Conservation (phyloP, 768 basidiomycete species). For the Termitomyces sp. region DNA sequence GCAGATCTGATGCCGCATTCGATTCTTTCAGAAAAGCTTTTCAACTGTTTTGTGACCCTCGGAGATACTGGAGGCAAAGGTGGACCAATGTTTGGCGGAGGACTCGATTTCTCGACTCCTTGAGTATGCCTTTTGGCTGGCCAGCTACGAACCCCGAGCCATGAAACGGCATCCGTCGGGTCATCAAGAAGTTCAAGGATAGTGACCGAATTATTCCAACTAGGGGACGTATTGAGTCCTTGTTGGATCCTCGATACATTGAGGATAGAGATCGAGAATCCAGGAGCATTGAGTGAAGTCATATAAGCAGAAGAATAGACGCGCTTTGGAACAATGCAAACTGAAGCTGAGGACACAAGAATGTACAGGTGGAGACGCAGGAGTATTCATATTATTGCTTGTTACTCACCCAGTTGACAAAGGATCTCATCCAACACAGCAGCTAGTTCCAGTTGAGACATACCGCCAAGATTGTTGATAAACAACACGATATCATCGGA, state of each 20-base stretch:
- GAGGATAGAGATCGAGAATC: constrained; percentile 47
- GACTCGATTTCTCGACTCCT: background rate
- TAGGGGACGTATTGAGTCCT: background rate
- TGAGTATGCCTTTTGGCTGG: background rate
- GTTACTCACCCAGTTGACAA: constrained; percentile 31
- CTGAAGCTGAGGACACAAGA: constrained; percentile 16
- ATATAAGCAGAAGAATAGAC: constrained; percentile 47
- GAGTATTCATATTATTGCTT: background rate
- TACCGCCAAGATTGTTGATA: constrained; percentile 51
- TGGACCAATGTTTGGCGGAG: background rate
- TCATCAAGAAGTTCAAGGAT: constrained; percentile 33
- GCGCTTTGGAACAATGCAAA: constrained; percentile 28
- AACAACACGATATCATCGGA: constrained; percentile 44
- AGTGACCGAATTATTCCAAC: constrained; percentile 6
- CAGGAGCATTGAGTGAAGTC: constrained; percentile 58
- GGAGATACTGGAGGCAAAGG: background rate
- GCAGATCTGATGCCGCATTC: constrained; percentile 28
- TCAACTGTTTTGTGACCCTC: background rate
- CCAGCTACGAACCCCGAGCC: constrained; percentile 33
- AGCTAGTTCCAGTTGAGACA: constrained; percentile 46
- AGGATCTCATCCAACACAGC: constrained; percentile 40
- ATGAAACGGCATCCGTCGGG: constrained; percentile 35
- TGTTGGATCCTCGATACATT: constrained; percentile 33
- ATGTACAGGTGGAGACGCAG: background rate
- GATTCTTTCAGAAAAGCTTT: constrained; percentile 11